Evolutionary conservation across 2,329 filamentous ascomycete genomes (phyloP).

Genomic region (Verticillium klebahnii): DNA sequence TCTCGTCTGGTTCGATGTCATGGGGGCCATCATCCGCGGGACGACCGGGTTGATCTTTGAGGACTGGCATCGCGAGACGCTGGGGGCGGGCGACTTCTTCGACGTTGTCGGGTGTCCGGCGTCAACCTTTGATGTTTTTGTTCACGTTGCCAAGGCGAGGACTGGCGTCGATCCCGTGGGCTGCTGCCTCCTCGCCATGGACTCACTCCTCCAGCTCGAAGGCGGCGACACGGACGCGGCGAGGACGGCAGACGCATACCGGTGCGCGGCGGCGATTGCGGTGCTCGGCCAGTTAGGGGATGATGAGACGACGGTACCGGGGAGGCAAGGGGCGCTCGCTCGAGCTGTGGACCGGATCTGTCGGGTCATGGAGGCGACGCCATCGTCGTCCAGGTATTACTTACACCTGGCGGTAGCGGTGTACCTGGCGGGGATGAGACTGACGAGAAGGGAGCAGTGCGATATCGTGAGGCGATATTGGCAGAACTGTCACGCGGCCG

Average conservation of each 20-base stretch:
- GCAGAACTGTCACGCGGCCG: constrained; percentile 29
- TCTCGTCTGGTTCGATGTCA: constrained; percentile 35
- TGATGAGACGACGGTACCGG: not conserved
- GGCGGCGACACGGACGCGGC: constrained; percentile 15
- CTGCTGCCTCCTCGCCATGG: constrained; percentile 19
- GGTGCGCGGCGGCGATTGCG: constrained; percentile 30
- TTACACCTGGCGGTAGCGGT: constrained; percentile 32
- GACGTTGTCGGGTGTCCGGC: constrained; percentile 29
- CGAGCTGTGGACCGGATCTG: constrained; percentile 29
- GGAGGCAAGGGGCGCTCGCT: constrained; percentile 14
- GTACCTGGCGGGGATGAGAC: constrained; percentile 31
- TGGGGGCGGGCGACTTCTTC: constrained; percentile 26
- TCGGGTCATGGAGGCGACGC: constrained; percentile 23
- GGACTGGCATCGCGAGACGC: constrained; percentile 31
- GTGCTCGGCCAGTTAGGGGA: constrained; percentile 15
- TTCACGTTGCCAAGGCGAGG: constrained; percentile 22
- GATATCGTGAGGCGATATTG: constrained; percentile 29
- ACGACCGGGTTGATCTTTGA: constrained; percentile 29
- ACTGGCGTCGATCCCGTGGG: constrained; percentile 7
- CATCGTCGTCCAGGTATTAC: constrained; percentile 29
- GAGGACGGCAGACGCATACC: constrained; percentile 22
- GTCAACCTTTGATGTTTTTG: constrained; percentile 31
- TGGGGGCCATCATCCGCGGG: constrained; percentile 17
- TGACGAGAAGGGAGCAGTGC: constrained; percentile 25
- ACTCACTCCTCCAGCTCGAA: constrained; percentile 17